Evolutionary conservation across 176 grass and related monocot genomes (phyloP).

Genomic region (Phragmites australis): DNA sequence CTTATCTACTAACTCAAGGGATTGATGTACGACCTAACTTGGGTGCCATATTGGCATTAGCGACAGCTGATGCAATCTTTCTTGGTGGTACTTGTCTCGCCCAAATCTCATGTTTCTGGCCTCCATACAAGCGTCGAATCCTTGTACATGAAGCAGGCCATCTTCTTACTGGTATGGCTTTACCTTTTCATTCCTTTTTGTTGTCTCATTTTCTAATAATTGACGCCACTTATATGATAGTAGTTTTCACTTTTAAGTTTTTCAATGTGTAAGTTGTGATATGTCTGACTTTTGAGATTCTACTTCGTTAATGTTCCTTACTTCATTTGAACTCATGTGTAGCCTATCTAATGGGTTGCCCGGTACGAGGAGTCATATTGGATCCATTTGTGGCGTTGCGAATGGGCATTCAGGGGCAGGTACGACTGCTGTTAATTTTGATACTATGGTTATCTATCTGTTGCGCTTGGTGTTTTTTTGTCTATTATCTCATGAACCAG

Average conservation of each 20-base stretch:
- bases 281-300: slow-evolving; percentile 11
- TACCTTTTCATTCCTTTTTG: background rate
- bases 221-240: background rate
- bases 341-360: slow-evolving; percentile 97
- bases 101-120: slow-evolving; percentile 90
- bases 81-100: slow-evolving; percentile 76
- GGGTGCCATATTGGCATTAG: slow-evolving; percentile 68
- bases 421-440: slow-evolving; percentile 19
- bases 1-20: slow-evolving; percentile 77
- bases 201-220: background rate
- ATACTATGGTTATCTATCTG: background rate
- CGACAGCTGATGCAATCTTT: slow-evolving; percentile 65
- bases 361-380: slow-evolving; percentile 92
- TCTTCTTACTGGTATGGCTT: slow-evolving; percentile 74
- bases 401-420: slow-evolving; percentile 97
- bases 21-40: slow-evolving; percentile 78
- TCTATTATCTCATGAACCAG: background rate
- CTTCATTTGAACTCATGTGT: slow-evolving; percentile 27
- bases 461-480: background rate
- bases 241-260: slow-evolving; percentile 13
- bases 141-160: slow-evolving; percentile 96
- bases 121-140: slow-evolving; percentile 77
- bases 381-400: slow-evolving; percentile 92
- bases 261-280: background rate
- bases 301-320: slow-evolving; percentile 3